A percentile compares a stretch with the other conserved stretches of the same genome.
Evolutionary conservation across 805 yeast genomes (phyloP).

Genomic region (Gaillardinia entomophila): DNA sequence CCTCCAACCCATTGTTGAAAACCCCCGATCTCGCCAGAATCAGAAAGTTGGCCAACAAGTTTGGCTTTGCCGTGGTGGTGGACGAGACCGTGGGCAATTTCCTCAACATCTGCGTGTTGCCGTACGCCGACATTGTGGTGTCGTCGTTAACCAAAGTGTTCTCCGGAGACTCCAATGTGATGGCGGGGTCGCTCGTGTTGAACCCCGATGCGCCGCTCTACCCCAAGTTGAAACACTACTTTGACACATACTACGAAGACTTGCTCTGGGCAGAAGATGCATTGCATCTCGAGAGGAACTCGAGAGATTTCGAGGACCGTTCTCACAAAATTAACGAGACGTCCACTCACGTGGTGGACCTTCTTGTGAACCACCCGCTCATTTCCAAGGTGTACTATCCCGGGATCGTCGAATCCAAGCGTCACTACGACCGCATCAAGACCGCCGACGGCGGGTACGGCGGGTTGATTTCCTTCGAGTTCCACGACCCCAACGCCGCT

Average conservation of each 20-base stretch:
- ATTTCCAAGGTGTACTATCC: slow-evolving; percentile 74
- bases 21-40: slow-evolving; percentile 73
- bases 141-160: slow-evolving; percentile 88
- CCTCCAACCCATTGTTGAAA: slow-evolving; percentile 87
- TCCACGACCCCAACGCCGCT: slow-evolving; percentile 60
- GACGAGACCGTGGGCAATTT: slow-evolving; percentile 96
- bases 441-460: slow-evolving; percentile 82
- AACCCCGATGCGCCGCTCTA: slow-evolving; percentile 60
- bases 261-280: slow-evolving; percentile 92
- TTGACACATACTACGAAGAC: slow-evolving; percentile 58
- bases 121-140: slow-evolving; percentile 81
- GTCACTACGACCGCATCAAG: slow-evolving; percentile 66
- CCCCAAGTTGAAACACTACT: slow-evolving; percentile 41
- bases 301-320: slow-evolving; percentile 77
- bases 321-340: slow-evolving; percentile 52
- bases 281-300: slow-evolving; percentile 83
- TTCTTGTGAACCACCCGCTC: slow-evolving; percentile 45
- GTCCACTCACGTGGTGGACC: slow-evolving; percentile 47
- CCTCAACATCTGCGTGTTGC: slow-evolving; percentile 72
- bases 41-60: slow-evolving; percentile 59
- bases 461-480: slow-evolving; percentile 72
- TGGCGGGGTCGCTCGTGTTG: slow-evolving; percentile 85
- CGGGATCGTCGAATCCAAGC: slow-evolving; percentile 43
- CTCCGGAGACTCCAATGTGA: slow-evolving; percentile 90
- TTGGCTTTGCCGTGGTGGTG: slow-evolving; percentile 71